These are phyloP conservation scores for Globisporangium radiosum DNA, from an alignment of 352 stramenopile species.

Conservation along the genomic window DNA sequence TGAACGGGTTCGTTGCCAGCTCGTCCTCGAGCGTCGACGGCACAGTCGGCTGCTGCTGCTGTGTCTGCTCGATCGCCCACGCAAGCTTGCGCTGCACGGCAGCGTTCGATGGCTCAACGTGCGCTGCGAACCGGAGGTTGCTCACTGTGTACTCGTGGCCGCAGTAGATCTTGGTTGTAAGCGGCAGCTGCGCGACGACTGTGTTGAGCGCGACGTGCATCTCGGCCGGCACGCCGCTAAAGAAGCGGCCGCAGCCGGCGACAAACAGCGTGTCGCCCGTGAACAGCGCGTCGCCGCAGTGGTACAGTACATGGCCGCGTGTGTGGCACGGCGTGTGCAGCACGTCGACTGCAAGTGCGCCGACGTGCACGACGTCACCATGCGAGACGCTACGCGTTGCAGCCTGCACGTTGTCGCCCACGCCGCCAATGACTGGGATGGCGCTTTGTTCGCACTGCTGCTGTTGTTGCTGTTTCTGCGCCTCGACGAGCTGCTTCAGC, in stretches of 20 bases:
- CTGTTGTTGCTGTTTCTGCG: no score
- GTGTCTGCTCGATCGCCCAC: conserved; percentile 41
- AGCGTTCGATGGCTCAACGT: conserved; percentile 86
- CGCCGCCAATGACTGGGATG: conserved; percentile 68
- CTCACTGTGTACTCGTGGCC: conserved; percentile 92
- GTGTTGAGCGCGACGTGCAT: conserved; percentile 84
- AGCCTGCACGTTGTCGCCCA: conserved; percentile 55
- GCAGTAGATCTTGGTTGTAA: conserved; percentile 77
- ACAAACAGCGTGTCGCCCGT: conserved; percentile 91
- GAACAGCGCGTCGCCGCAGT: conserved; percentile 74
- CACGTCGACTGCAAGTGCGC: conserved; percentile 39
- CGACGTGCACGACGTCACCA: conserved; percentile 68
- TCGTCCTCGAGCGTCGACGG: conserved; percentile 80
- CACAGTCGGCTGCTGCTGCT: conserved; percentile 64
- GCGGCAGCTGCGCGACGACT: conserved; percentile 62
- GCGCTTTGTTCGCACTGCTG: conserved; percentile 2
- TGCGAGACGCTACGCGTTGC: conserved; percentile 52
- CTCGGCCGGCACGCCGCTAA: conserved; percentile 62
- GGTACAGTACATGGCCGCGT: conserved; percentile 80
- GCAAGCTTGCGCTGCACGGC: conserved; percentile 25
- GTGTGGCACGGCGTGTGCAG: conserved; percentile 91
- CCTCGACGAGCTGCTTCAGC: conserved; percentile 38
- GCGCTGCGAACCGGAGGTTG: conserved; percentile 87
- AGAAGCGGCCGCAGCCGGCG: conserved; percentile 87
- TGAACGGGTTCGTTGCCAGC: conserved; percentile 75